Conservation (phyloP, 2,329 filamentous ascomycete species). For the Delphinella strobiligena region DNA sequence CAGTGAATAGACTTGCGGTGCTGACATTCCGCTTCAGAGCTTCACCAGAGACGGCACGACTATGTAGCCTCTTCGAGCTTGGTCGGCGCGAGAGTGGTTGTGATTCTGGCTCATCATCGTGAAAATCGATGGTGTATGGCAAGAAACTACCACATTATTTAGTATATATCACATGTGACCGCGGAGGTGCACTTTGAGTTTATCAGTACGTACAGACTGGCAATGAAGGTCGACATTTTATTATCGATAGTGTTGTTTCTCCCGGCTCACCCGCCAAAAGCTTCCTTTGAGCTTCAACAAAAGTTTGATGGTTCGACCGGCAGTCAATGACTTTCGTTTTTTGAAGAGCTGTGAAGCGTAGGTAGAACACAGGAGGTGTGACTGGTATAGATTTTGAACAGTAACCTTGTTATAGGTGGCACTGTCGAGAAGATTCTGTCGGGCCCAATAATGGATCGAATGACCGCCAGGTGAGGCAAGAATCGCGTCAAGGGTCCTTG, state of each 20-base stretch:
- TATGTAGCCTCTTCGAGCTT: slow-evolving; percentile 3
- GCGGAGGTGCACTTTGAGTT: not conserved
- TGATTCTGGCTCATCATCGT: slow-evolving; percentile 37
- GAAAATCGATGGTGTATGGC: slow-evolving; percentile 82
- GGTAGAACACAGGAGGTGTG: no score
- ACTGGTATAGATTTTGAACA: no score
- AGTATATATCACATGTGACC: no score
- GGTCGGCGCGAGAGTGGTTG: slow-evolving; percentile 5
- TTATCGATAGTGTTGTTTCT: slow-evolving; percentile 1
- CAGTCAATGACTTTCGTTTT: no score
- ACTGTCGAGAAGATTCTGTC: slow-evolving; percentile 7
- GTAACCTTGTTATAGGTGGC: slow-evolving; percentile 3
- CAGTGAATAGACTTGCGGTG: slow-evolving; percentile 26
- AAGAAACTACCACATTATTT: slow-evolving; percentile 53
- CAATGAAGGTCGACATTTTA: slow-evolving; percentile 10
- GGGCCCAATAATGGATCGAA: not conserved
- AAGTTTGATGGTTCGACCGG: no score
- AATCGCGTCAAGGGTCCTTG: not conserved
- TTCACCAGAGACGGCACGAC: slow-evolving; percentile 1
- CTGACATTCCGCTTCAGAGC: slow-evolving; percentile 2
- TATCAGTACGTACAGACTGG: slow-evolving; percentile 19
- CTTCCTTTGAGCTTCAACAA: not conserved
- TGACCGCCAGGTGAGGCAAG: not conserved
- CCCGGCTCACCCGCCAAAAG: not conserved
- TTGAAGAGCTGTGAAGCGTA: no score